phyloP scores from a whole-genome alignment of 1,284 basidiomycete genomes.

The Malassezia restricta region DNA sequence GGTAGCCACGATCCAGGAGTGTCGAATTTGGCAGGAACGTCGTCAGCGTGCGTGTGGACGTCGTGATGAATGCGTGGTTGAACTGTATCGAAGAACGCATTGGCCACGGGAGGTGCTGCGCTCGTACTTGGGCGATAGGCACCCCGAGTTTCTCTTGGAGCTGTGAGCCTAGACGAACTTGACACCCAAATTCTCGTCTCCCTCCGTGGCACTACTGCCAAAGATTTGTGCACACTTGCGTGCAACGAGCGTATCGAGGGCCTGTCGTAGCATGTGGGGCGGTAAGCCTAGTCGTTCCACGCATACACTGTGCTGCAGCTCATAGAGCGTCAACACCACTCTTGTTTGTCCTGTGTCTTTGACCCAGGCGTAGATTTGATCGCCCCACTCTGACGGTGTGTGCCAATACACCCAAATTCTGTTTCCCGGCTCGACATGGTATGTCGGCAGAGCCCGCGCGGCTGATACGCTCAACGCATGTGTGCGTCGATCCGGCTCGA shows the following conservation, averaged over 20 bases:
- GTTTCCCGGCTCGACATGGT: neutral
- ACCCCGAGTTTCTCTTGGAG: conserved; percentile 25
- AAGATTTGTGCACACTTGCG: conserved; percentile 15
- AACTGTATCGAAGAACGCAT: conserved; percentile 17
- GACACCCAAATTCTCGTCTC: conserved; percentile 7
- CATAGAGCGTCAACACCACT: conserved; percentile 52
- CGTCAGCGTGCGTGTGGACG: conserved; percentile 22
- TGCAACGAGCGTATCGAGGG: conserved; percentile 1
- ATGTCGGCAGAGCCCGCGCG: neutral
- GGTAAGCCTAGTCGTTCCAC: conserved; percentile 45
- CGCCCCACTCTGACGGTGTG: conserved; percentile 51
- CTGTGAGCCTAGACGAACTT: conserved; percentile 13
- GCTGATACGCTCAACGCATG: conserved; percentile 8
- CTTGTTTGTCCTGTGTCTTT: conserved; percentile 50
- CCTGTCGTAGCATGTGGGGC: conserved; percentile 1
- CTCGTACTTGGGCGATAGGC: conserved; percentile 32
- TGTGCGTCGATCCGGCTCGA: conserved; percentile 2
- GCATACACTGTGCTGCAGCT: conserved; percentile 51
- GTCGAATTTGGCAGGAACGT: conserved; percentile 25
- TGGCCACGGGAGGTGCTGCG: conserved; percentile 27
- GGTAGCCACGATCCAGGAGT: conserved; percentile 22
- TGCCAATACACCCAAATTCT: conserved; percentile 50
- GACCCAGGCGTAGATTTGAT: conserved; percentile 51
- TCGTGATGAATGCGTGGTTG: conserved; percentile 22
- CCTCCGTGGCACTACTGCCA: neutral